Evolutionary conservation across 2,329 filamentous ascomycete genomes (phyloP).

Genomic region (Talaromyces sp.): DNA sequence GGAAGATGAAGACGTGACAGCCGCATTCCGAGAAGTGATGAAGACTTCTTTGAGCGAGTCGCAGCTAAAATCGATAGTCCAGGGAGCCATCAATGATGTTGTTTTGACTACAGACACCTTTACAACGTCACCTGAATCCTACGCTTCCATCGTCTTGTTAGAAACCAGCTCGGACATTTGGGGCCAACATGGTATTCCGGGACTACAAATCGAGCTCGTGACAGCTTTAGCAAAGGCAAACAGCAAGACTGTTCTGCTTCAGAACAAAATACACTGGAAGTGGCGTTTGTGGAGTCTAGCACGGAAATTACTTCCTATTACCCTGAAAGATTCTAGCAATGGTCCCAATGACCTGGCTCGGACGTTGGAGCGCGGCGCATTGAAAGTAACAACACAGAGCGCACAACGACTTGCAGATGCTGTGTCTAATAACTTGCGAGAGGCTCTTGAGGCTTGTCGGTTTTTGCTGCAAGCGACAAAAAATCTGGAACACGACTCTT

Average conservation of each 20-base stretch:
- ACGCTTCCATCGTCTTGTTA: constrained; percentile 29
- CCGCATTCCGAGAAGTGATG: constrained; percentile 28
- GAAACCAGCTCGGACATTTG: constrained; percentile 29
- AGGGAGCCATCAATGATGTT: constrained; percentile 23
- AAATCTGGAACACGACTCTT: constrained; percentile 15
- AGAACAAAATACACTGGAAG: constrained; percentile 27
- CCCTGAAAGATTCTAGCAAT: constrained; percentile 17
- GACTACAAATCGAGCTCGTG: constrained; percentile 19
- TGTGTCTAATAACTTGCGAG: constrained; percentile 22
- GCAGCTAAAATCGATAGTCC: constrained; percentile 25
- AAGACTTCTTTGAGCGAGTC: constrained; percentile 25
- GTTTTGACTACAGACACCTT: constrained; percentile 22
- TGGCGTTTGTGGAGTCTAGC: constrained; percentile 37
- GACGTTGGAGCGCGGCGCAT: constrained; percentile 22
- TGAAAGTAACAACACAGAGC: constrained; percentile 22
- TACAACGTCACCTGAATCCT: constrained; percentile 21
- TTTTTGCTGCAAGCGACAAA: constrained; percentile 23
- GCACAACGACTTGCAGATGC: constrained; percentile 9
- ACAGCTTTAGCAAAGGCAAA: constrained; percentile 21
- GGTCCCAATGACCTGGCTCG: constrained; percentile 15
- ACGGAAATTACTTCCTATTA: constrained; percentile 27
- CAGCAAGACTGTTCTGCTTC: constrained; percentile 24
- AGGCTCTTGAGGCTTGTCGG: constrained; percentile 33
- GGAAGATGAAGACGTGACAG: constrained; percentile 41
- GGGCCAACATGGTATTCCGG: constrained; percentile 14